Conservation (phyloP, 768 basidiomycete species). For the Suillus paluster region DNA sequence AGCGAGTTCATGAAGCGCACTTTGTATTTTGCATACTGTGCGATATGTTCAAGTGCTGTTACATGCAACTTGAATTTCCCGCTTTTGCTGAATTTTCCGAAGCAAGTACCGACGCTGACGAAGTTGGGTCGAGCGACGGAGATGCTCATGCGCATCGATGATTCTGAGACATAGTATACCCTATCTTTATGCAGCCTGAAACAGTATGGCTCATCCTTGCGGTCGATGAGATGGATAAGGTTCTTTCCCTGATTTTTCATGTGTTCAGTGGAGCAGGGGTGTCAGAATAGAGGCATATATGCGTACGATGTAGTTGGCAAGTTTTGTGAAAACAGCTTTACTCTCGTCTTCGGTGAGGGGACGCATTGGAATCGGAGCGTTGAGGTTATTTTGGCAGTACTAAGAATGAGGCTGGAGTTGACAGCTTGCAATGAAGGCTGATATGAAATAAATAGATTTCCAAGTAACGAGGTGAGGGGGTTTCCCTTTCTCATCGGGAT, state of each 20-base stretch:
- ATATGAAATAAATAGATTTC: constrained; percentile 8
- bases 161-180: constrained; percentile 96
- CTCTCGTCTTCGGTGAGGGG: constrained; percentile 97
- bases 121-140: constrained; percentile 93
- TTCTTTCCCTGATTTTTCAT: constrained; percentile 81
- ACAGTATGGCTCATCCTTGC: constrained; percentile 93
- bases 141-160: constrained; percentile 90
- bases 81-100: constrained; percentile 96
- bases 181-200: constrained; percentile 94
- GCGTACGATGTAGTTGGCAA: constrained; percentile 95
- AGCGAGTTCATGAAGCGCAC: constrained; percentile 44
- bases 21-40: constrained; percentile 98
- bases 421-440: constrained; percentile 3
- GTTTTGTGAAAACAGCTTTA: constrained; percentile 93
- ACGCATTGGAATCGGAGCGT: constrained; percentile 72
- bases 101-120: constrained; percentile 91
- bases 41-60: constrained; percentile 89
- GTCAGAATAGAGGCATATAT: background rate
- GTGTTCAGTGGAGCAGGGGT: background rate
- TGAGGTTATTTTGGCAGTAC: constrained; percentile 17
- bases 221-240: constrained; percentile 92
- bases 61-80: constrained; percentile 98
- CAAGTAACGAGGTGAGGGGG: constrained; percentile 8
- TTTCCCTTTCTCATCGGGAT: constrained; percentile 4
- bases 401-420: constrained; percentile 3